Evolutionary conservation across 176 grass and related monocot species (phyloP), one percentile per base, ranked within the genome.

Genomic region (Aegilops longissima): DNA sequence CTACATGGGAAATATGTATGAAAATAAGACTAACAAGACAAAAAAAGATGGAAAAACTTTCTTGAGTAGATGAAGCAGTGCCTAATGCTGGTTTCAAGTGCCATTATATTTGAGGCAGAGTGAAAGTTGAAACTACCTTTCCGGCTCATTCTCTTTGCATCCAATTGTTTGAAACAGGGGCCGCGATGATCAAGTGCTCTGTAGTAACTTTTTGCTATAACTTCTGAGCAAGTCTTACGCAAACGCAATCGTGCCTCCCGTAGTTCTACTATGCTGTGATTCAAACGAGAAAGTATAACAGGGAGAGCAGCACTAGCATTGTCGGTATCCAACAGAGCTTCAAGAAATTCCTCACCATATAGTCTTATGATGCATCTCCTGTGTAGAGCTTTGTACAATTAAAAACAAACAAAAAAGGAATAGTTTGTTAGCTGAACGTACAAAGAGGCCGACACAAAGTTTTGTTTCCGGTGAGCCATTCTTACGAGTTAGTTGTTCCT

Each of bases 341-440:
- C 73, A 49, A 83, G 73, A 66, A 70, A 30, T 30, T 85, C 79
- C 58, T 73, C 69, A 27, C 83, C 69, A 29, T 94, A 92, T 72
- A 92, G n/a, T 17, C 68, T 72, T 92, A 86, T 74, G 70, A 94
- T 90, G 80, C 87, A 94, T 59, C 85, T 83, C 81, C 36, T 82
- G 67, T 90, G 49, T 90, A 80, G 49, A 65, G 87, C 93, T 91
- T 85, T 85, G 34, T 59, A 67, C 59, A 66, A 1, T 31, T 44
- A 4, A 70, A 42, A 62, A 62, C 69, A 39, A 66, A 79, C 61
- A 12, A 49, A 61, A 33, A 54, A 18, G 51, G 16, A 54, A 20
- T 6, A 70, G 0, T 92, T 62, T 65, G 68, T 40, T 24, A 47
- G 73, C 36, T 70, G 21, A 83, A 83, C 49, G 49, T 52, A 52